Conservation (phyloP, 2,329 filamentous ascomycete species). For the Aspergillus persii region DNA sequence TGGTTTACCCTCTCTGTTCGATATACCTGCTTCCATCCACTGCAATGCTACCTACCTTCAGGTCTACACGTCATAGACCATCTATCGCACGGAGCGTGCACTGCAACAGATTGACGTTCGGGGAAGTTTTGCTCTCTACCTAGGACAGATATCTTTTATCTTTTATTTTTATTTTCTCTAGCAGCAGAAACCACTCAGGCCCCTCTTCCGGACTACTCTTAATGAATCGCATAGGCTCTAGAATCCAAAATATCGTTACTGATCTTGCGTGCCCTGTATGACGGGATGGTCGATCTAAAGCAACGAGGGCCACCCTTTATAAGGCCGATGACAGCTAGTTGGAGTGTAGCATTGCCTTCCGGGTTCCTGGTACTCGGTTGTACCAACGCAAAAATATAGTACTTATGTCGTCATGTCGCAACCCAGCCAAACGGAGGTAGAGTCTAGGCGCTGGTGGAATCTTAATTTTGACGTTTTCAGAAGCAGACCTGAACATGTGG, state of each 20-base stretch:
- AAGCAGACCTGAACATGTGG: not conserved
- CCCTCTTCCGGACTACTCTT: not conserved
- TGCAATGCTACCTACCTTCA: constrained; percentile 10
- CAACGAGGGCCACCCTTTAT: not conserved
- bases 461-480: constrained; percentile 2
- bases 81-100: not conserved
- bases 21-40: constrained; percentile 4
- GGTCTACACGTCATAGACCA: constrained; percentile 22
- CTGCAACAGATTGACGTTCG: constrained; percentile 9
- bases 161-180: not conserved
- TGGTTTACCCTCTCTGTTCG: not conserved
- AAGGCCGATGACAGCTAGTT: not conserved
- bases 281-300: no score
- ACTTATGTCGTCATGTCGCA: constrained; percentile 14
- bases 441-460: constrained; percentile 3
- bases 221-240: not conserved
- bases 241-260: not conserved
- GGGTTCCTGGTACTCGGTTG: not conserved
- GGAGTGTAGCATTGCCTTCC: not conserved
- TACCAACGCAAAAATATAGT: not conserved
- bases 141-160: no score
- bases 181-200: not conserved
- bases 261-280: not conserved
- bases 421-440: constrained; percentile 1
- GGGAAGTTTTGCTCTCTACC: no score